These are phyloP conservation scores for Aspergillus fumigatus DNA, from an alignment of 2,329 filamentous ascomycete genomes.

Conservation along the genomic window DNA sequence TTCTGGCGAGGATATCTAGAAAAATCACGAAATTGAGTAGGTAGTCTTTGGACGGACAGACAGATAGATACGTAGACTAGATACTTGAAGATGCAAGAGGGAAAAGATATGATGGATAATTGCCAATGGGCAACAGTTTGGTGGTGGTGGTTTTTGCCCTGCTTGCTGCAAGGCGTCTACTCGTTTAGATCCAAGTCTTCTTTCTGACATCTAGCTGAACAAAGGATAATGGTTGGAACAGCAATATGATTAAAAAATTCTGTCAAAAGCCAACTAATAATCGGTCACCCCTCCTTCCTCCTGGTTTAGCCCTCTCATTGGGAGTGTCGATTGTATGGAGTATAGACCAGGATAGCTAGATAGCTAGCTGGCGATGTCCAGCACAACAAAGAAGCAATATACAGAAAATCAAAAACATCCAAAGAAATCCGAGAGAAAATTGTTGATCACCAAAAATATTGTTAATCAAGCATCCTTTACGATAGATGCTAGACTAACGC, in stretches of 20 bases:
- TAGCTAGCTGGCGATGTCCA: not conserved
- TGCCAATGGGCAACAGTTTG: not conserved
- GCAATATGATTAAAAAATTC: not conserved
- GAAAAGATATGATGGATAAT: not conserved
- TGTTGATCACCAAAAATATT: not conserved
- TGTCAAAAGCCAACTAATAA: not conserved
- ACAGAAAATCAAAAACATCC: not conserved
- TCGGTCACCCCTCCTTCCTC: not conserved
- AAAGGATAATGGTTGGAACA: not conserved
- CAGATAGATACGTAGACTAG: not conserved
- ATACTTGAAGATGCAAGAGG: not conserved
- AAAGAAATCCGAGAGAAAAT: not conserved
- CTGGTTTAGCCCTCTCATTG: not conserved
- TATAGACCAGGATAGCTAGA: not conserved
- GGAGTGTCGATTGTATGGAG: not conserved
- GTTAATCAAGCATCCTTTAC: not conserved
- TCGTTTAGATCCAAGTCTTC: not conserved
- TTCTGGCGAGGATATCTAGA: not conserved
- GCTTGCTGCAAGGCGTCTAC: not conserved
- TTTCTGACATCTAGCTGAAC: not conserved
- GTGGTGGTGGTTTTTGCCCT: not conserved
- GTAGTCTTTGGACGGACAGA: not conserved
- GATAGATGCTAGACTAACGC: not conserved
- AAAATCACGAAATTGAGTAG: not conserved
- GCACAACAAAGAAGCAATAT: no score